Percentiles rank a stretch among this genome's conserved stretches.
These are phyloP conservation scores for Fraxinus angustifolia DNA, from an alignment of 305 asterid genomes.

Conservation along the genomic window DNA sequence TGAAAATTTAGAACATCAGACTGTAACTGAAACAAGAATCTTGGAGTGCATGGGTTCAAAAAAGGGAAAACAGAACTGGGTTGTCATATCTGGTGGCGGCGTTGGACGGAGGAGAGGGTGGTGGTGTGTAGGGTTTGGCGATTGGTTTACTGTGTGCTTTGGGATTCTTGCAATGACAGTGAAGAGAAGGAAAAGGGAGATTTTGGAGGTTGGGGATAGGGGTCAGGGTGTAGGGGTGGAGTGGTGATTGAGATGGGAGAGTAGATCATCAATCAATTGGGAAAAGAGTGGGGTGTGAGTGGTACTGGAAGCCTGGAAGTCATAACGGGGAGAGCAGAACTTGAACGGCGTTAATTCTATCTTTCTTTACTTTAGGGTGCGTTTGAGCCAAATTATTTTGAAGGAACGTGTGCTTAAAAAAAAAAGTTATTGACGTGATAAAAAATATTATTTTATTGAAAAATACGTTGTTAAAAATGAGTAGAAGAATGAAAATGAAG, in stretches of 20 bases:
- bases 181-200: conserved; percentile 5
- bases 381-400: too few relatives aligned
- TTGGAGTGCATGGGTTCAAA: conserved; percentile 33
- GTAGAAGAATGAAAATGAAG: too few relatives aligned
- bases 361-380: neutral
- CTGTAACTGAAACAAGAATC: conserved; percentile 50
- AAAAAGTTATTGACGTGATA: too few relatives aligned
- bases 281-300: neutral
- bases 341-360: conserved; percentile 12
- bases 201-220: neutral
- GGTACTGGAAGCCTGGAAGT: neutral
- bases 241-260: conserved; percentile 12
- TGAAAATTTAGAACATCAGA: conserved; percentile 60
- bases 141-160: neutral
- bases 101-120: neutral
- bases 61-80: conserved; percentile 5
- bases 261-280: neutral
- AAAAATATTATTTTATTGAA: too few relatives aligned
- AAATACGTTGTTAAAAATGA: too few relatives aligned
- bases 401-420: too few relatives aligned
- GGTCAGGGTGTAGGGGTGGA: neutral
- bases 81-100: neutral
- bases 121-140: neutral
- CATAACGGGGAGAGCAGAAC: conserved; percentile 6
- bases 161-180: conserved; percentile 10